Conservation (phyloP, 306 rosid species). For the Lablab purpureus region DNA sequence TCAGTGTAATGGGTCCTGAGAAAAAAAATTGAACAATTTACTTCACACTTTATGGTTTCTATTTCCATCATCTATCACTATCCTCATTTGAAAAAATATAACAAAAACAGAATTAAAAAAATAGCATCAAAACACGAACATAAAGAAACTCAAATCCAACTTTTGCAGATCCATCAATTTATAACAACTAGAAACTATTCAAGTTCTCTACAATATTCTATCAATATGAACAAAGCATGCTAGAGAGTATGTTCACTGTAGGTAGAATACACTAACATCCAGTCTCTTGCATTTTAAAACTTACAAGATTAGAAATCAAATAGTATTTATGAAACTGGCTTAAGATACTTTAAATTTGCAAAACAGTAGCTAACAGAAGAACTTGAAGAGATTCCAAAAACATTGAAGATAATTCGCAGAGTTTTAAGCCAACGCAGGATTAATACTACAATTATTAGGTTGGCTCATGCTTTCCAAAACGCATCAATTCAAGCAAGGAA, state of each 20-base stretch:
- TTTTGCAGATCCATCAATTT: too few species aligned
- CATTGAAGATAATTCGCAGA: slow-evolving; percentile 12
- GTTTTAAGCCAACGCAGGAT: background rate
- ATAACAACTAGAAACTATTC: too few species aligned
- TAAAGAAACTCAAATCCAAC: too few species aligned
- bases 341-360: background rate
- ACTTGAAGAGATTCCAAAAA: background rate
- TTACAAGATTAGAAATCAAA: background rate
- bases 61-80: slow-evolving; percentile 15
- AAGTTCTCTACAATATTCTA: too few species aligned
- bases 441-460: slow-evolving; percentile 10
- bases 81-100: slow-evolving; percentile 2
- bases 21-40: background rate
- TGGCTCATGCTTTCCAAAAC: too few species aligned
- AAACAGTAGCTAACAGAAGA: slow-evolving; percentile 9
- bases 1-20: background rate
- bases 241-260: too few species aligned
- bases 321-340: background rate
- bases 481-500: too few species aligned
- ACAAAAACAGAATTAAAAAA: too few species aligned
- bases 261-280: too few species aligned
- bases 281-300: too few species aligned
- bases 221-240: too few species aligned
- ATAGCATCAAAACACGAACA: too few species aligned
- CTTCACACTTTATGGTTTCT: background rate